Conservation (phyloP, 306 rosid species). For the Lablab purpureus region DNA sequence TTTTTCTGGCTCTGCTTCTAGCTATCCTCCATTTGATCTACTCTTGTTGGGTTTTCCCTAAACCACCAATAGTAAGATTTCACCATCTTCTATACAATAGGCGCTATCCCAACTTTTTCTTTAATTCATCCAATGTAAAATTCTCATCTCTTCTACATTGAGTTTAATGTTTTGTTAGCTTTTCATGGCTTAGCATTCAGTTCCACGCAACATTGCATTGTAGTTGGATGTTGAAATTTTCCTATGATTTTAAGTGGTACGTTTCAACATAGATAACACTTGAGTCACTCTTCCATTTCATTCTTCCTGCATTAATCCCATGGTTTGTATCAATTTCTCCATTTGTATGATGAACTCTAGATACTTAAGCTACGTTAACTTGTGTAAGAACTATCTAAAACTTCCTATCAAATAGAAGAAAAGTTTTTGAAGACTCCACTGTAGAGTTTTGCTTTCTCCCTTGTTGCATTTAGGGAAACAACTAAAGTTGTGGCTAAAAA, state of each 20-base stretch:
- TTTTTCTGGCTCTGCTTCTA: background rate
- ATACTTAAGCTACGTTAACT: background rate
- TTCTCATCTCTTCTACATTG: too few species aligned
- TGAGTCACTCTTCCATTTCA: background rate
- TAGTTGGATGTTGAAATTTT: background rate
- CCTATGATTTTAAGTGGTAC: background rate
- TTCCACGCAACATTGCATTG: background rate
- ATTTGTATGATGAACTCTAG: background rate
- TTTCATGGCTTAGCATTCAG: background rate
- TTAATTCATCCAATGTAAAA: too few species aligned
- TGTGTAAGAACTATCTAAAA: background rate
- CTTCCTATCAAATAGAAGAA: slow-evolving; percentile 11
- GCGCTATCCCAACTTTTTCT: too few species aligned
- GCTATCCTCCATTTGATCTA: background rate
- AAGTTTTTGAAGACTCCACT: background rate
- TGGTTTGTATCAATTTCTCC: background rate
- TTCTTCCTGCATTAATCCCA: background rate
- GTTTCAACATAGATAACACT: background rate
- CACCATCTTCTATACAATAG: too few species aligned
- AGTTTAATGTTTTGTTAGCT: background rate
- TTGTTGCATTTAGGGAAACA: slow-evolving; percentile 31
- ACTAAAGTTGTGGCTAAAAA: slow-evolving; percentile 10
- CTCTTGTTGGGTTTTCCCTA: background rate
- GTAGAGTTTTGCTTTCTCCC: background rate
- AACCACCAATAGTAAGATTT: background rate